Base-by-base conservation (phyloP, 2,329 filamentous ascomycete species). In the Calonectria naviculata region DNA sequence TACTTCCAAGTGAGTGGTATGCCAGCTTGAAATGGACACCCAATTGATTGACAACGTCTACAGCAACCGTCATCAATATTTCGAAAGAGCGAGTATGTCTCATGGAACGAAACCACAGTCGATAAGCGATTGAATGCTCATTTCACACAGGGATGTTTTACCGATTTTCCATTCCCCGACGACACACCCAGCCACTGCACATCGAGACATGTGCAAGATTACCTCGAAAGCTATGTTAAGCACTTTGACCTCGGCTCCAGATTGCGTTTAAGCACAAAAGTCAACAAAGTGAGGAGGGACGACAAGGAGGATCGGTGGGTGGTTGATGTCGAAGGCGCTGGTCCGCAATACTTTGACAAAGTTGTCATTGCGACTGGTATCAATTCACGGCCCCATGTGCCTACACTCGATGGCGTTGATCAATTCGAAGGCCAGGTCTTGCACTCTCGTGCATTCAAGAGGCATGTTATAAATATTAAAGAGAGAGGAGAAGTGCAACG, bases 391-490 rank as follows among this genome's bases (percentile, higher is more conserved):
- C 82, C 84, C 0, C 77, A 79, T 8, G 78, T 83, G 66, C 85
- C 85, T 4, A 65, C 74, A 5, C 73, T 86, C 5, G 76, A 80
- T 29, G 83, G 81, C 0, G 62, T 80, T 15, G 82, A 83, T 0
- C 75, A 78, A 21, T 87, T 86, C 41, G 52, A 80, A 24, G 85
- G 85, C 10, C 73, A 79, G 2, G 72, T 84, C 4, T 78, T 86
- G 3, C 86, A 88, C 67, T 81, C 82, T 0, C 80, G 82, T 12
- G 76, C 74, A 1, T 84, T 81, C 65, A 81, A 83, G 42, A 74
- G 68, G 82, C 82, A 69, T 28, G 73, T 64, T 15, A 12, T 12
- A 13, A 1, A 10, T 24, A 17, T 29, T 44, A 1, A 19, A 13
- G 3, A 1, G 8, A n/a, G 5, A 24, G 12, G 17, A 5, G 1